These are phyloP conservation scores for Cordyceps fumosorosea DNA, from an alignment of 2,329 filamentous ascomycete genomes.

Conservation along the genomic window DNA sequence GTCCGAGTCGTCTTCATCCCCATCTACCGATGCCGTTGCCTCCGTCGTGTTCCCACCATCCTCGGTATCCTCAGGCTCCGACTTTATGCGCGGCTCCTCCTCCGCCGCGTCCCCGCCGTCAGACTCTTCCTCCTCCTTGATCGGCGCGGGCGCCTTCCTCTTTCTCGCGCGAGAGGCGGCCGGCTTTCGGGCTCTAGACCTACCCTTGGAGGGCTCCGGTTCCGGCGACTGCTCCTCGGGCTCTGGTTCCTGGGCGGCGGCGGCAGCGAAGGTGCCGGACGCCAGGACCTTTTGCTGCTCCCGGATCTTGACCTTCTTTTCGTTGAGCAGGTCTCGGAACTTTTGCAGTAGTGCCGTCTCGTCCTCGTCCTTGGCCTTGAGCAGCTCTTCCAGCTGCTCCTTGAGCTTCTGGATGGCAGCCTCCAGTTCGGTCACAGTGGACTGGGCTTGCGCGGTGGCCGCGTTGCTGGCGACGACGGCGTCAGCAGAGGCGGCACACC, in stretches of 20 bases:
- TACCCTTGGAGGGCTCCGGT: conserved; percentile 4
- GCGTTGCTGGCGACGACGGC: conserved; percentile 38
- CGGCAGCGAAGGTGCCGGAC: conserved; percentile 32
- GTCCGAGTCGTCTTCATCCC: conserved; percentile 31
- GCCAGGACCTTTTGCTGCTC: conserved; percentile 61
- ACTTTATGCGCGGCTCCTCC: conserved; percentile 38
- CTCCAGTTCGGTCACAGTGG: conserved; percentile 42
- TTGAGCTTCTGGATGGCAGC: conserved; percentile 51
- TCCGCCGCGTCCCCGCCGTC: conserved; percentile 32
- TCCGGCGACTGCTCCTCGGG: conserved; percentile 21
- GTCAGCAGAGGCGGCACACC: conserved; percentile 56
- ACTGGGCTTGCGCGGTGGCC: conserved; percentile 36
- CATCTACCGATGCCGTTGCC: conserved; percentile 34
- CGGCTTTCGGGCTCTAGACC: conserved; percentile 20
- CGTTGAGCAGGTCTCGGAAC: conserved; percentile 64
- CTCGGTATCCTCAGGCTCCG: conserved; percentile 33
- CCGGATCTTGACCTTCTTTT: conserved; percentile 74
- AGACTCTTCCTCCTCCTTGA: conserved; percentile 37
- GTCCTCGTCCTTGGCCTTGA: conserved; percentile 58
- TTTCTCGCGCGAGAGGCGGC: conserved; percentile 39
- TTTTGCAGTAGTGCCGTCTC: conserved; percentile 62
- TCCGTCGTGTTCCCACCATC: conserved; percentile 35
- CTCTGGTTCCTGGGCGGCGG: conserved; percentile 18
- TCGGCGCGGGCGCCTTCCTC: conserved; percentile 39
- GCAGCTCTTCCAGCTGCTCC: conserved; percentile 58